Conservation (phyloP, 2,329 filamentous ascomycete species). For the Hirsutella rhossiliensis region DNA sequence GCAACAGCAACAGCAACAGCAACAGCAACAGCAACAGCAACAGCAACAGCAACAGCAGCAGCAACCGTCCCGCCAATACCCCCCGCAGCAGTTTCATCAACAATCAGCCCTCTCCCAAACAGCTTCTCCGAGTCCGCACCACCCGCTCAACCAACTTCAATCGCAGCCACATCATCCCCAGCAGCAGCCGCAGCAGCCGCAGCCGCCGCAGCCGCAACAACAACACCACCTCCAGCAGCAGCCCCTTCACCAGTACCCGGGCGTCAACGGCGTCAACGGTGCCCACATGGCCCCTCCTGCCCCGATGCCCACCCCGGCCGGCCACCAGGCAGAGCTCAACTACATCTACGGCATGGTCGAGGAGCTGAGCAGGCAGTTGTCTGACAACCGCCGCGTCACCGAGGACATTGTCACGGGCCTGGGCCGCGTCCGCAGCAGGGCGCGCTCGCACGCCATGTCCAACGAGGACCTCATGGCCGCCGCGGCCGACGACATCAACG, state of each 20-base stretch:
- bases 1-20: constrained; percentile 3
- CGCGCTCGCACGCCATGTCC: constrained; percentile 35
- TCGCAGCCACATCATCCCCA: constrained; percentile 4
- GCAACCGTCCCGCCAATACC: constrained; percentile 1
- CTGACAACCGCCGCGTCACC: constrained; percentile 48
- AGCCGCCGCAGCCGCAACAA: constrained; percentile 4
- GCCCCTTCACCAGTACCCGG: constrained; percentile 7
- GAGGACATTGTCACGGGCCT: constrained; percentile 53
- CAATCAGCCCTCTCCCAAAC: not conserved
- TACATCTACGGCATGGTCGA: constrained; percentile 59
- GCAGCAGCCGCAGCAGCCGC: constrained; percentile 6
- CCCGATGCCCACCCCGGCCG: constrained; percentile 49
- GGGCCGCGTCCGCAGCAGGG: constrained; percentile 46
- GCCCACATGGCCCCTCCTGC: constrained; percentile 28
- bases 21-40: constrained; percentile 4
- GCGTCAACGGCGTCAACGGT: constrained; percentile 38
- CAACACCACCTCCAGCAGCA: constrained; percentile 8
- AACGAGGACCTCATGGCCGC: constrained; percentile 48
- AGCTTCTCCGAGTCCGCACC: not conserved
- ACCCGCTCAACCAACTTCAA: constrained; percentile 1
- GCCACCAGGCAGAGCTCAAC: constrained; percentile 56
- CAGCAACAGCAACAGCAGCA: constrained; percentile 4
- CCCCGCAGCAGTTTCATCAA: not conserved
- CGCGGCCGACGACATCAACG: constrained; percentile 43
- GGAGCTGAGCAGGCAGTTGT: constrained; percentile 50